Percentiles rank a stretch among this genome's conserved stretches.
Evolutionary conservation across 306 rosid genomes (phyloP).

Genomic region (Phaseolus lunatus): DNA sequence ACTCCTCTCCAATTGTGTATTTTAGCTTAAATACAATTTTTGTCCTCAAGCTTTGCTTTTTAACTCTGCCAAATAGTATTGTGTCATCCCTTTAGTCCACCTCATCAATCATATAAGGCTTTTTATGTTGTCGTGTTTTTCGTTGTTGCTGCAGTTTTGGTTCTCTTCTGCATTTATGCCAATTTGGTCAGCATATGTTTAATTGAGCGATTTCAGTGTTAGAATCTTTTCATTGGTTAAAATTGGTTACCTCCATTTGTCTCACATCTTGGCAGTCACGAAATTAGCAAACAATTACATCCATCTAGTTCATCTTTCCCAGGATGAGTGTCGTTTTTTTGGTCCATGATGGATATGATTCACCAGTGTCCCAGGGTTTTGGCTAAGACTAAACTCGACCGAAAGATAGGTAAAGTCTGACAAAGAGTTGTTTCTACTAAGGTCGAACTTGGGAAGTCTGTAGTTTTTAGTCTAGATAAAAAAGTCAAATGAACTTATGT

Average conservation of each 20-base stretch:
- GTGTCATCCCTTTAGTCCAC: too few relatives aligned
- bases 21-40: neutral
- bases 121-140: neutral
- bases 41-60: neutral
- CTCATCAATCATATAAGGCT: neutral
- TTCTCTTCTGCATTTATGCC: neutral
- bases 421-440: too few relatives aligned
- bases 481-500: too few relatives aligned
- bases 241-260: neutral
- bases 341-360: too few relatives aligned
- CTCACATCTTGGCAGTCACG: neutral
- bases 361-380: too few relatives aligned
- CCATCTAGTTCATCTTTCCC: neutral
- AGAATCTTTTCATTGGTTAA: neutral
- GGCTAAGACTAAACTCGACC: too few relatives aligned
- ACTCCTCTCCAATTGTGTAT: neutral
- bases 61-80: too few relatives aligned
- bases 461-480: too few relatives aligned
- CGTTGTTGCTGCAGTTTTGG: neutral
- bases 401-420: too few relatives aligned
- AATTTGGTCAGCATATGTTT: neutral
- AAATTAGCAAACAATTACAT: neutral
- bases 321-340: too few relatives aligned
- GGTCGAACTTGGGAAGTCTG: too few relatives aligned
- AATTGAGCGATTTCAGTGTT: neutral